Percentiles rank a stretch among this genome's conserved stretches.
Conservation (phyloP, 2,329 filamentous ascomycete genomes). For the Mycosphaerella arachidis region DNA sequence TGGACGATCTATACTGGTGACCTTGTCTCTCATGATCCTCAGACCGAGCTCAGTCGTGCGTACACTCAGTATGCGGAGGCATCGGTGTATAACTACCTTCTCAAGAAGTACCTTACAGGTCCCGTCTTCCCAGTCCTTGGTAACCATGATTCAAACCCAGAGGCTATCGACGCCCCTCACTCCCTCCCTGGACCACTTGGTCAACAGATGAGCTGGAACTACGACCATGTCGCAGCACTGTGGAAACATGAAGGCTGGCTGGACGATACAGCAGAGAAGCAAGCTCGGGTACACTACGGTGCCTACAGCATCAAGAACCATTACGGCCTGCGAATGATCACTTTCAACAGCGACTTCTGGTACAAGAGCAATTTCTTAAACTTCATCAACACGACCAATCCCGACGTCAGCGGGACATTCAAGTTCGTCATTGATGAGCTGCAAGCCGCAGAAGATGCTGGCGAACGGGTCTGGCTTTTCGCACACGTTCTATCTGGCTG, state of each 20-base stretch:
- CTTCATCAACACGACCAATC: conserved; percentile 50
- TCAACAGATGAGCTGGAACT: conserved; percentile 56
- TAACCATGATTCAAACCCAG: conserved; percentile 55
- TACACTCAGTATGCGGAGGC: conserved; percentile 54
- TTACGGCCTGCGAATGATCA: conserved; percentile 49
- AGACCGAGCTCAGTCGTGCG: conserved; percentile 48
- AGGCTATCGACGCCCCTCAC: conserved; percentile 51
- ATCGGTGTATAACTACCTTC: conserved; percentile 48
- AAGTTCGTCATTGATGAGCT: conserved; percentile 50
- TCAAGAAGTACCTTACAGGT: conserved; percentile 53
- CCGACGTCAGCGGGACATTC: conserved; percentile 48
- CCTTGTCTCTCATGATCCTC: conserved; percentile 52
- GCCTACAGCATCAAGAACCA: conserved; percentile 54
- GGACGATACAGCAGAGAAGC: conserved; percentile 39
- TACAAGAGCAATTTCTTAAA: conserved; percentile 46
- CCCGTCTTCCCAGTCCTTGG: conserved; percentile 55
- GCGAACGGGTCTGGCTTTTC: conserved; percentile 52
- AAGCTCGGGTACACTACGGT: conserved; percentile 52
- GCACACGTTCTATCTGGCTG: conserved; percentile 54
- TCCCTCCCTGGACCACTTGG: conserved; percentile 50
- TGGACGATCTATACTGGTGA: conserved; percentile 57
- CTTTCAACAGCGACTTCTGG: conserved; percentile 51
- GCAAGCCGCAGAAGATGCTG: conserved; percentile 49
- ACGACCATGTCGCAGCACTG: conserved; percentile 51
- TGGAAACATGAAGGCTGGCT: conserved; percentile 57